Base-by-base conservation (phyloP, 495 filamentous ascomycete genomes). In the Penicillium angulare region DNA sequence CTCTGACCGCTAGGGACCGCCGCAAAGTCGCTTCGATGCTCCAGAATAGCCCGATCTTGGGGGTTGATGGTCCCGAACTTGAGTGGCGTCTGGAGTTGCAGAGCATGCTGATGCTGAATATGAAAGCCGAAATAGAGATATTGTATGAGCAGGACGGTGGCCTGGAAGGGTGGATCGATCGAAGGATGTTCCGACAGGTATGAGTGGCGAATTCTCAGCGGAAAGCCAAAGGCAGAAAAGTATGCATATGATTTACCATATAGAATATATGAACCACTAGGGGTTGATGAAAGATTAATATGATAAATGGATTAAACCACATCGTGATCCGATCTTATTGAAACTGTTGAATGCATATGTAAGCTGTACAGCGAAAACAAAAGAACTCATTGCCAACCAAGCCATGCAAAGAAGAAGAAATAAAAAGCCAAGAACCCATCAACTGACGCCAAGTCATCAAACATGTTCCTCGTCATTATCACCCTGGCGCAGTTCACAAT, bases 61-160 rank as follows among this genome's bases (percentile, higher is more conserved):
- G 63, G 7, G 73, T 71, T 34, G 65, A 68, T 49, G 80, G 76
- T 7, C 67, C 69, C 0, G 77, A 85, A 57, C 47, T 45, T 1
- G 76, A 80, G 23, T 84, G 84, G 72, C 75, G 79, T 36, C 59
- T 63, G 9, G 89, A 93, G 59, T 60, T 97, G 55, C 92, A 95
- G 69, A 66, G 78, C 4, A 97, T 97, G 91, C 64, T 97, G 39
- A 81, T 95, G 73, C 61, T 95, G 43, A 87, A 88, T 57, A 51
- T 89, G 43, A 98, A 98, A 64, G 89, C 86, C 2, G 93, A 98
- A 69, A 92, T 93, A 52, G 89, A 98, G 70, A 75, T 87, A 7
- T 72, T 96, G 45, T 89, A 89, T 50, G 73, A 81, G 16, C 64
- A 68, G 21, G 76, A 77, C 0, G 73, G 68, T 6, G 79, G 84